A percentile compares a stretch with the other conserved stretches of the same genome.
Conservation (phyloP, 306 rosid species). For the Castanea mollissima region DNA sequence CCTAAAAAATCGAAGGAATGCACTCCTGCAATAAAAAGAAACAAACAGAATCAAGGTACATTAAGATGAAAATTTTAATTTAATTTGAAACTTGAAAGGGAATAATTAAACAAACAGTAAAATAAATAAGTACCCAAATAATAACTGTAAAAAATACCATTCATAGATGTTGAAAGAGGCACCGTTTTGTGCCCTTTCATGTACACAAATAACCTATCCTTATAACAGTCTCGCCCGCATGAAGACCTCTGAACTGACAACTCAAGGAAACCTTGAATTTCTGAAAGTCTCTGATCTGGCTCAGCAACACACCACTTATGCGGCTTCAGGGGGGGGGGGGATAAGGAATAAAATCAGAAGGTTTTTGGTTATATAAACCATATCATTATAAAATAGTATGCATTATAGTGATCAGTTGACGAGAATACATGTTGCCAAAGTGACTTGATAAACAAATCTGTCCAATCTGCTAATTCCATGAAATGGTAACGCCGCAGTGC, state of each 20-base stretch:
- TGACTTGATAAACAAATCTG: conserved; percentile 85
- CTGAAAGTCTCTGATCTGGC: conserved; percentile 75
- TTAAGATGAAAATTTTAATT: not conserved
- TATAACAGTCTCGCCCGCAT: conserved; percentile 68
- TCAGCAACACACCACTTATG: conserved; percentile 84
- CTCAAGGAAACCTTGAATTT: conserved; percentile 87
- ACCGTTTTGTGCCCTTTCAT: conserved; percentile 64
- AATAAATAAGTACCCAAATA: not conserved
- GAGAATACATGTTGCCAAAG: conserved; percentile 79
- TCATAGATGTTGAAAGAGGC: conserved; percentile 64
- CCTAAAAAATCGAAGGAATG: conserved; percentile 91
- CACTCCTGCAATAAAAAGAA: conserved; percentile 56
- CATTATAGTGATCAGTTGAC: conserved; percentile 22
- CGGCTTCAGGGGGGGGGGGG: conserved; percentile 26
- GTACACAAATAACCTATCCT: conserved; percentile 82
- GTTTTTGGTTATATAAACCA: not conserved
- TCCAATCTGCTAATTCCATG: conserved; percentile 97
- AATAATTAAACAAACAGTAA: conserved; percentile 4
- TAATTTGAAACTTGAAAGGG: conserved; percentile 12
- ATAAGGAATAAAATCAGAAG: conserved; percentile 25
- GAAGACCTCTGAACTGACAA: conserved; percentile 92
- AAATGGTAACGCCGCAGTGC: conserved; percentile 87
- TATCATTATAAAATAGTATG: conserved; percentile 15
- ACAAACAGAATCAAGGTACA: not conserved
- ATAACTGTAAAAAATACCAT: conserved; percentile 40